These are phyloP conservation scores for Massarina eburnea DNA, from an alignment of 2,329 filamentous ascomycete species.

Conservation along the genomic window DNA sequence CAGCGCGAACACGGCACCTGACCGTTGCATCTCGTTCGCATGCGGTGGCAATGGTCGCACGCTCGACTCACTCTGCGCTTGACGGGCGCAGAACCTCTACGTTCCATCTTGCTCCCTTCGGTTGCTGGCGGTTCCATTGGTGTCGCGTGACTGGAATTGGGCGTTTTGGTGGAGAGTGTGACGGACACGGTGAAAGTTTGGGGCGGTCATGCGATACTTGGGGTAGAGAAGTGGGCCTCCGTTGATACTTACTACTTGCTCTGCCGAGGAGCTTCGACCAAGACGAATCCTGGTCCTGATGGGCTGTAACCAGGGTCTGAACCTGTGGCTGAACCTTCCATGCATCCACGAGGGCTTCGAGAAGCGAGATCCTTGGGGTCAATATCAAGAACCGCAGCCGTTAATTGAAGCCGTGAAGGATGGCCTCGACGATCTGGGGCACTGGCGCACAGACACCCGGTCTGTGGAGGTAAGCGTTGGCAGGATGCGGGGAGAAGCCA, in stretches of 20 bases:
- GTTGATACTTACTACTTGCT: constrained; percentile 25
- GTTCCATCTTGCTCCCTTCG: constrained; percentile 34
- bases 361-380: constrained; percentile 39
- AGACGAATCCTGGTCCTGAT: constrained; percentile 28
- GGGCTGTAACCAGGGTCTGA: constrained; percentile 31
- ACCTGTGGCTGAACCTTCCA: constrained; percentile 41
- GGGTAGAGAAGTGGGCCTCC: constrained; percentile 39
- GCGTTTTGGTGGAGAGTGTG: constrained; percentile 3
- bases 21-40: constrained; percentile 91
- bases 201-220: constrained; percentile 40
- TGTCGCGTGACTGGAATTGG: constrained; percentile 9
- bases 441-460: constrained; percentile 17
- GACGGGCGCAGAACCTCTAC: constrained; percentile 61
- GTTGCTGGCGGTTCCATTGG: constrained; percentile 31
- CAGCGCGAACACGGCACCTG: constrained; percentile 90
- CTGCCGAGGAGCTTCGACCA: constrained; percentile 36
- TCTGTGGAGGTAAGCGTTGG: constrained; percentile 18
- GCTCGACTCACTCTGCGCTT: constrained; percentile 86
- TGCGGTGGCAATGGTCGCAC: constrained; percentile 94
- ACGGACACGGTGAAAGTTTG: constrained; percentile 20
- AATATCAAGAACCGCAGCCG: constrained; percentile 36
- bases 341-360: constrained; percentile 41
- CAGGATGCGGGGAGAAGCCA: constrained; percentile 12
- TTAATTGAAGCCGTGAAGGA: constrained; percentile 28
- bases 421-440: constrained; percentile 34